phyloP scores from a whole-genome alignment of 768 basidiomycete genomes.

The Mycena polygramma region DNA sequence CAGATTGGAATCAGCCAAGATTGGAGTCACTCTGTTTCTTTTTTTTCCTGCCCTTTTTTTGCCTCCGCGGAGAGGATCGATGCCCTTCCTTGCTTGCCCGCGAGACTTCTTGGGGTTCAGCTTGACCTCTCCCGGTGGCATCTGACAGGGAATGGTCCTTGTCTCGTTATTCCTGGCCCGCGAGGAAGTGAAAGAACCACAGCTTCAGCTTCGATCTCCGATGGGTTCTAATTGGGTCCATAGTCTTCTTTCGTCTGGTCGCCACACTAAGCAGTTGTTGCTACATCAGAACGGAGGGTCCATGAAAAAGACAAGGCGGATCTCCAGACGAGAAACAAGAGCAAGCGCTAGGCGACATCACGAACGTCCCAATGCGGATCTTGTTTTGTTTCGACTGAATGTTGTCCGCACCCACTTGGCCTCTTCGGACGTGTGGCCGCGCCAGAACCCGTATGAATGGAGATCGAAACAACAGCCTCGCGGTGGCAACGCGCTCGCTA shows the following conservation, averaged over 20 bases:
- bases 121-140: conserved; percentile 13
- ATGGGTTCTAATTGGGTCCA: conserved; percentile 32
- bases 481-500: conserved; percentile 15
- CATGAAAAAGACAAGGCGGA: conserved; percentile 18
- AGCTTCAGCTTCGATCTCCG: conserved; percentile 16
- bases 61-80: conserved; percentile 20
- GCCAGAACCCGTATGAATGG: conserved; percentile 24
- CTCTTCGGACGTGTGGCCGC: conserved; percentile 4
- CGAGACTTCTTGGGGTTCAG: background rate
- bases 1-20: conserved; percentile 12
- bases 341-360: conserved; percentile 12
- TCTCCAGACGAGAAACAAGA: conserved; percentile 2
- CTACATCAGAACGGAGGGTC: conserved; percentile 17
- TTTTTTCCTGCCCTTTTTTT: background rate
- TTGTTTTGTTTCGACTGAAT: background rate
- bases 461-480: conserved; percentile 21
- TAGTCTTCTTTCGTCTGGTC: conserved; percentile 14
- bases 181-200: conserved; percentile 30
- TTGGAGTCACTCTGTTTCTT: conserved; percentile 18
- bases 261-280: conserved; percentile 3
- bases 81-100: conserved; percentile 10
- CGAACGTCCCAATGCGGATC: background rate
- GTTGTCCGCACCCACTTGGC: conserved; percentile 8
- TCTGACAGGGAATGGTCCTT: conserved; percentile 26
- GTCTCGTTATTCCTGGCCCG: conserved; percentile 13